Evolutionary conservation across 2,329 filamentous ascomycete genomes (phyloP), one percentile per base, ranked within the genome.

Genomic region (Aspergillus sp.): DNA sequence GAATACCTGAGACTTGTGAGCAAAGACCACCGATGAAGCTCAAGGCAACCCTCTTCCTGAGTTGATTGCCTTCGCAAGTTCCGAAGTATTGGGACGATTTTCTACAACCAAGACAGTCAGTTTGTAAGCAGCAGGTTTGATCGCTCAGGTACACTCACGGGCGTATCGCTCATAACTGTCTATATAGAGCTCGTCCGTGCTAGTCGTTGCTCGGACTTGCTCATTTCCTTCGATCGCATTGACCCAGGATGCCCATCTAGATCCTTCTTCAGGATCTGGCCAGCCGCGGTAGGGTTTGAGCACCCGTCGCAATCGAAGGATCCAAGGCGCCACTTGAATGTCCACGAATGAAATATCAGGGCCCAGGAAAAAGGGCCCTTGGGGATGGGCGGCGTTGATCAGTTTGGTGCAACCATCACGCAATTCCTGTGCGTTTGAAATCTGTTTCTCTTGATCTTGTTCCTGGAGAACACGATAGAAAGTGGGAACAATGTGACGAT

Each of bases 381-480:
- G 59, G 19, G 68, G 52, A 57, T 82, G 68, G 0, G 79, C 78
- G 0, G 77, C 79, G 29, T 76, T 71, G 41, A 82, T 75, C 1
- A 82, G 64, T 47, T 75, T 82, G 57, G 73, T 69, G 54, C 94
- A 84, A 47, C 86, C 78, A 29, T 70, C 72, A 52, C 81, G 80
- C 29, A 94, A 74, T 49, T 80, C 79, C 42, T 77, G 74, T 0
- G 78, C 79, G 53, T 78, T 70, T 40, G 77, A 71, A 7, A 77
- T 63, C 57, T 86, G 84, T 51, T 80, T 78, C 9, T 73, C 57
- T 12, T 68, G 57, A 9, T 86, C 79, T 53, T 82, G 77, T 1
- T 81, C 78, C 64, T 83, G 82, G 0, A 93, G 74, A 12, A 89
- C 75, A 32, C 77, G 76, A 66, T 88, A 90, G 71, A 94, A 94